Conservation (phyloP, 176 grass and related monocot species). For the Dendrocalamus sinicus region DNA sequence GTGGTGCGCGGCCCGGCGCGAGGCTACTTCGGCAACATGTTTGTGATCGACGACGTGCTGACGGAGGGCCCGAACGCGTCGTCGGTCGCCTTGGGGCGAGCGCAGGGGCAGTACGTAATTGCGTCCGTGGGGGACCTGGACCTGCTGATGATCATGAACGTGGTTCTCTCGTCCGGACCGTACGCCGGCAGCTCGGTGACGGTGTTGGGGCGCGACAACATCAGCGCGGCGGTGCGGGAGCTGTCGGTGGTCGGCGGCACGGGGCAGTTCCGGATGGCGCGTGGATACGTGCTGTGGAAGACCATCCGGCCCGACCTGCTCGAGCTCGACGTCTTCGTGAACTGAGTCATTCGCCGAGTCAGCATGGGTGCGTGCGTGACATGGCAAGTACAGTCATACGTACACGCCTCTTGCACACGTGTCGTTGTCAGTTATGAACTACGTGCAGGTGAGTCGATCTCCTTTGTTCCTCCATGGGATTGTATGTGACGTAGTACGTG, state of each 20-base stretch:
- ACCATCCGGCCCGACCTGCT: slow-evolving; percentile 31
- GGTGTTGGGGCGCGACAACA: slow-evolving; percentile 41
- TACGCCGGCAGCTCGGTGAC: slow-evolving; percentile 50
- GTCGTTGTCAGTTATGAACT: not conserved
- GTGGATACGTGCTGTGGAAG: slow-evolving; percentile 40
- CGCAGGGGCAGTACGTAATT: slow-evolving; percentile 48
- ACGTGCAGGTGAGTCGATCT: too few species aligned
- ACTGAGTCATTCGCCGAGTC: slow-evolving; percentile 21
- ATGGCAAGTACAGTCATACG: not conserved
- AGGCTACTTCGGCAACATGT: slow-evolving; percentile 30
- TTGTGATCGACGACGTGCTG: slow-evolving; percentile 52
- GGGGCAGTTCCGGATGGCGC: slow-evolving; percentile 37
- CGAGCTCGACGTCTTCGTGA: slow-evolving; percentile 49
- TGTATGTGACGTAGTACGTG: not conserved
- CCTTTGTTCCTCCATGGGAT: too few species aligned
- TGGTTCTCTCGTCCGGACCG: slow-evolving; percentile 41
- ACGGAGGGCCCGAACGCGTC: slow-evolving; percentile 25
- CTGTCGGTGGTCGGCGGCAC: slow-evolving; percentile 47
- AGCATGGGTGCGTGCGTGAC: not conserved
- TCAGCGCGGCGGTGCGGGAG: slow-evolving; percentile 35
- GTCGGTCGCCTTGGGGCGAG: slow-evolving; percentile 31
- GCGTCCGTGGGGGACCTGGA: slow-evolving; percentile 29
- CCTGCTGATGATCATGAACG: slow-evolving; percentile 45
- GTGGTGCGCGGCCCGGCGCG: slow-evolving; percentile 2
- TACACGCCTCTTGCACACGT: not conserved